Conservation (phyloP, 805 yeast species). For the Kodamaea nitidulidarum region DNA sequence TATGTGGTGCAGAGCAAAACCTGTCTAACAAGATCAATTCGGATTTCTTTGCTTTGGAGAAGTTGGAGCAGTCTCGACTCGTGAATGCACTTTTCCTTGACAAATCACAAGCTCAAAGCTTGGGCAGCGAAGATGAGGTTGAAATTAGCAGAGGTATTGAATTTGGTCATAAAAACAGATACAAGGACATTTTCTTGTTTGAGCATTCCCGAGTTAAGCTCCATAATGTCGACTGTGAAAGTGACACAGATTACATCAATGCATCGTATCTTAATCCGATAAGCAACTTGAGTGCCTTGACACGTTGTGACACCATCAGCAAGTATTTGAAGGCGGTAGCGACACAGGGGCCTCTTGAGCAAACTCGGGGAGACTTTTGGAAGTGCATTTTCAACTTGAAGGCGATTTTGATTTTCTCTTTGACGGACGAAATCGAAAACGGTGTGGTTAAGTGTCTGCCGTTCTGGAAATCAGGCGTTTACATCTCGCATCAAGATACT, state of each 20-base stretch:
- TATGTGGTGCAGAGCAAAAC: constrained; percentile 8
- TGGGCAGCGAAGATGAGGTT: constrained; percentile 29
- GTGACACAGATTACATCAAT: constrained; percentile 64
- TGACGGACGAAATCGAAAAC: constrained; percentile 73
- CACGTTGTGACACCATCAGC: constrained; percentile 8
- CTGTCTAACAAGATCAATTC: constrained; percentile 17
- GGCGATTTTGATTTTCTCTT: constrained; percentile 64
- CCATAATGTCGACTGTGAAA: constrained; percentile 15
- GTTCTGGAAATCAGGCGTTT: constrained; percentile 69
- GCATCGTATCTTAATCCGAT: constrained; percentile 62
- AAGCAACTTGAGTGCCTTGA: constrained; percentile 10
- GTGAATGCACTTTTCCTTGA: constrained; percentile 29
- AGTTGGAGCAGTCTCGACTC: constrained; percentile 64
- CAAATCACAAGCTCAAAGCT: background rate
- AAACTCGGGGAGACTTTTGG: constrained; percentile 83
- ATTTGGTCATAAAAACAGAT: constrained; percentile 58
- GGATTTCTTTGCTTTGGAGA: constrained; percentile 63
- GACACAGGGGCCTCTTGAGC: constrained; percentile 79
- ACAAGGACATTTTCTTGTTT: constrained; percentile 83
- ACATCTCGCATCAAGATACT: constrained; percentile 28
- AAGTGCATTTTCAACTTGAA: constrained; percentile 63
- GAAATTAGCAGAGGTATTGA: constrained; percentile 73
- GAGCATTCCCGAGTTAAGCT: constrained; percentile 80
- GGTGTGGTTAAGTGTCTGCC: constrained; percentile 73
- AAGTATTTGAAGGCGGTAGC: constrained; percentile 50